Conservation (phyloP, 2,329 filamentous ascomycete species). For the Teratosphaeria pseudoeucalypti region DNA sequence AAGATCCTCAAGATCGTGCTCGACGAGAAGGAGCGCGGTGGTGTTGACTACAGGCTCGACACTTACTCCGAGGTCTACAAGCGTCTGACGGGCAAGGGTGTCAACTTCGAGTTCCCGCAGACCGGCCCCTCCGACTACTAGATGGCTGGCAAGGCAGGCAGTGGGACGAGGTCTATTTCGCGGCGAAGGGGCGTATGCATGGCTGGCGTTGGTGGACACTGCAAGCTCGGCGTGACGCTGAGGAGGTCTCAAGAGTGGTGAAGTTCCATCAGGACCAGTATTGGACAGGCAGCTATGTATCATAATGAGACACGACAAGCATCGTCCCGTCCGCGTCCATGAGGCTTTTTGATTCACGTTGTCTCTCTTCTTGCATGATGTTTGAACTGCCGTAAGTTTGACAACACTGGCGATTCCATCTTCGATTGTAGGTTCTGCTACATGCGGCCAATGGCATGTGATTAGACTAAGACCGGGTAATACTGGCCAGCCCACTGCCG, state of each 20-base stretch:
- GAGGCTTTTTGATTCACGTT: background rate
- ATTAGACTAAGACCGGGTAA: background rate
- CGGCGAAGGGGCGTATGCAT: background rate
- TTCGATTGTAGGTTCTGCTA: background rate
- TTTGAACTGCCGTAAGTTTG: background rate
- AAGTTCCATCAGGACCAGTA: background rate
- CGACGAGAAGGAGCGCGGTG: slow-evolving; percentile 99
- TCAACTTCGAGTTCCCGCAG: slow-evolving; percentile 98
- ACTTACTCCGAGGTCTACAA: slow-evolving; percentile 99
- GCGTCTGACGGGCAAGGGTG: slow-evolving; percentile 88
- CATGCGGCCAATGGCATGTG: background rate
- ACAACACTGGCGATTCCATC: background rate
- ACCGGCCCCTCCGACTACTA: slow-evolving; percentile 66
- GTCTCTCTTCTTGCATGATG: background rate
- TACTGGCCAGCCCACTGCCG: background rate
- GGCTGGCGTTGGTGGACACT: background rate
- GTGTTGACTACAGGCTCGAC: slow-evolving; percentile 98
- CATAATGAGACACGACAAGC: background rate
- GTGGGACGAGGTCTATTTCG: background rate
- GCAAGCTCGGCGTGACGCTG: background rate
- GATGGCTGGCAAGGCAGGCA: slow-evolving; percentile 24
- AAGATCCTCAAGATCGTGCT: slow-evolving; percentile 98
- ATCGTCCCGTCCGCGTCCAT: background rate
- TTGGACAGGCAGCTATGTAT: background rate
- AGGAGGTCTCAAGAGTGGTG: background rate